Evolutionary conservation across 1,284 basidiomycete genomes (phyloP).

Genomic region (Apiotrichum montevideense): DNA sequence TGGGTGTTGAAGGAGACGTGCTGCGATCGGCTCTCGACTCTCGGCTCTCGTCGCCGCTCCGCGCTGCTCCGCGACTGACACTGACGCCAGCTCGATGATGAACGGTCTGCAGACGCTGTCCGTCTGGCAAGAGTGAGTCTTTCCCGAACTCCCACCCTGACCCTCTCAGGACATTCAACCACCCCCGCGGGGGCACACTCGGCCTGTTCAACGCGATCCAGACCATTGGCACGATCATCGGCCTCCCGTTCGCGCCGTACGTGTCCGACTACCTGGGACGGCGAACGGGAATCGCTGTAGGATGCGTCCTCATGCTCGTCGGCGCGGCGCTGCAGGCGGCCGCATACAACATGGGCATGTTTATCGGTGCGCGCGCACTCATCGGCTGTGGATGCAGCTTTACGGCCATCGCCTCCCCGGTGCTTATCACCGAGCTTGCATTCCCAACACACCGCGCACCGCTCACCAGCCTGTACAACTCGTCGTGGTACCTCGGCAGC

Average conservation of each 20-base stretch:
- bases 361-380: constrained; percentile 52
- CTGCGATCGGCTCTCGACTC: not conserved
- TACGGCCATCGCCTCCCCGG: constrained; percentile 54
- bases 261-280: constrained; percentile 24
- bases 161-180: constrained; percentile 1
- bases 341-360: constrained; percentile 63
- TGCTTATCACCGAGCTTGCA: constrained; percentile 68
- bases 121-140: constrained; percentile 1
- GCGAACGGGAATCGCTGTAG: constrained; percentile 38
- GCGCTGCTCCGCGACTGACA: not conserved
- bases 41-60: not conserved
- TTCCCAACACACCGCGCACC: constrained; percentile 70
- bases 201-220: constrained; percentile 30
- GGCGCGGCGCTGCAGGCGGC: constrained; percentile 33
- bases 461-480: constrained; percentile 22
- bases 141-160: constrained; percentile 8
- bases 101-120: constrained; percentile 15
- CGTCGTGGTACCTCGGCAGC: constrained; percentile 19
- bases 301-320: constrained; percentile 24
- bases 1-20: not conserved
- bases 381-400: constrained; percentile 56
- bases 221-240: constrained; percentile 22
- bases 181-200: constrained; percentile 2
- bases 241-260: constrained; percentile 30
- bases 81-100: constrained; percentile 19